Percentiles rank a stretch among this genome's conserved stretches.
These are phyloP conservation scores for Yarrowia sp. DNA, from an alignment of 805 yeast genomes.

Conservation along the genomic window DNA sequence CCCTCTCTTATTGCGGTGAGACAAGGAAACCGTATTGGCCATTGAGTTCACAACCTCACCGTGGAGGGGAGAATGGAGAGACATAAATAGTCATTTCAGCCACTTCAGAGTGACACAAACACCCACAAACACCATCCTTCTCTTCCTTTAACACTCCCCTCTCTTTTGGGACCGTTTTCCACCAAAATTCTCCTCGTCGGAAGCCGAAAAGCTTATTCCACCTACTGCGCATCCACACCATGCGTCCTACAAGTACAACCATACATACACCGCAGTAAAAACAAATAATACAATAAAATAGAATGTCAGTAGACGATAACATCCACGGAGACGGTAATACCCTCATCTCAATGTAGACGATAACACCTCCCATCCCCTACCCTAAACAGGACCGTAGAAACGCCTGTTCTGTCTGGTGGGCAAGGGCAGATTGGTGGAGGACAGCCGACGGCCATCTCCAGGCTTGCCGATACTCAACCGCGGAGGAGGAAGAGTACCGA, in stretches of 20 bases:
- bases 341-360: too few relatives aligned
- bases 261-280: background rate
- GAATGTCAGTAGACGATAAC: background rate
- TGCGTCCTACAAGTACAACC: too few relatives aligned
- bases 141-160: too few relatives aligned
- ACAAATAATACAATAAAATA: background rate
- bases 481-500: background rate
- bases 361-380: too few relatives aligned
- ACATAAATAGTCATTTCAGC: too few relatives aligned
- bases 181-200: background rate
- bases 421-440: background rate
- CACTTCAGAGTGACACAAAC: too few relatives aligned
- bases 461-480: conserved; percentile 1
- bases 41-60: background rate
- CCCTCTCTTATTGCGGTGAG: background rate
- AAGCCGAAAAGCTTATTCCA: background rate
- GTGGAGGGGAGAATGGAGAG: background rate
- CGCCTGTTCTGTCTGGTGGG: background rate
- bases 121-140: too few relatives aligned
- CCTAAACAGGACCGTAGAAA: background rate
- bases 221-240: too few relatives aligned
- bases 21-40: background rate
- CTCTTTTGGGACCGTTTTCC: too few relatives aligned
- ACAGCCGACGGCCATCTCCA: background rate
- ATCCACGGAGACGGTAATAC: too few relatives aligned